phyloP scores from a whole-genome alignment of 1,284 basidiomycete species.

The Entoloma clypeatum region DNA sequence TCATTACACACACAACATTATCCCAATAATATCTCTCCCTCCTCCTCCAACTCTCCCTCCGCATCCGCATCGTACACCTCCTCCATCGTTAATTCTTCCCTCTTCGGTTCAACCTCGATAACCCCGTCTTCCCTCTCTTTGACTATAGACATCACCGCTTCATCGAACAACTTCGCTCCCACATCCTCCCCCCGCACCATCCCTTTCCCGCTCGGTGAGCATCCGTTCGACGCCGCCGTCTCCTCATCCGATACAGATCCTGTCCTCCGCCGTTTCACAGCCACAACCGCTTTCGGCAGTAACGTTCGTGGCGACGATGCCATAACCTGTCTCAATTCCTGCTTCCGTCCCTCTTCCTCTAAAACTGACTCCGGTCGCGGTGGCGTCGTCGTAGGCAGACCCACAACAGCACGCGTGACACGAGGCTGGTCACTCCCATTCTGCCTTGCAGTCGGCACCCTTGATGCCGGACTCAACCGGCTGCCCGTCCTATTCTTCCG shows the following conservation, averaged over 20 bases:
- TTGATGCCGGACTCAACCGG: slow-evolving; percentile 13
- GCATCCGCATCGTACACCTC: slow-evolving; percentile 38
- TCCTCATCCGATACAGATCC: slow-evolving; percentile 32
- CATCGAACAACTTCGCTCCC: slow-evolving; percentile 8
- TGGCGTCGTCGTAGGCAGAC: no score
- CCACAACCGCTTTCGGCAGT: no score
- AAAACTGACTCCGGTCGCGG: no score
- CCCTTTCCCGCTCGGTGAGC: slow-evolving; percentile 9
- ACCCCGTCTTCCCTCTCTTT: background rate
- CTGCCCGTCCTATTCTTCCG: slow-evolving; percentile 12
- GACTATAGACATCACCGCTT: slow-evolving; percentile 6
- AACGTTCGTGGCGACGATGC: no score
- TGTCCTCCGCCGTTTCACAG: slow-evolving; percentile 13
- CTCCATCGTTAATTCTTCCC: slow-evolving; percentile 36
- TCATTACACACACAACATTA: slow-evolving; percentile 15
- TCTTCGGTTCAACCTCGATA: slow-evolving; percentile 22
- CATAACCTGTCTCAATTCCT: no score
- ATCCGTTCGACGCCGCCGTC: slow-evolving; percentile 29
- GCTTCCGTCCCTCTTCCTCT: no score
- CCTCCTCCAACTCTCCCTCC: slow-evolving; percentile 34
- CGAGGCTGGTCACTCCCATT: slow-evolving; percentile 12
- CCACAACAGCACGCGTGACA: slow-evolving; percentile 14
- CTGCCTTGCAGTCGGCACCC: slow-evolving; percentile 4
- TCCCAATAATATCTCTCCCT: slow-evolving; percentile 20
- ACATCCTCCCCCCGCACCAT: slow-evolving; percentile 3